Base-by-base conservation (phyloP, 148 eudicot genomes). In the Camellia lanceoleosa region DNA sequence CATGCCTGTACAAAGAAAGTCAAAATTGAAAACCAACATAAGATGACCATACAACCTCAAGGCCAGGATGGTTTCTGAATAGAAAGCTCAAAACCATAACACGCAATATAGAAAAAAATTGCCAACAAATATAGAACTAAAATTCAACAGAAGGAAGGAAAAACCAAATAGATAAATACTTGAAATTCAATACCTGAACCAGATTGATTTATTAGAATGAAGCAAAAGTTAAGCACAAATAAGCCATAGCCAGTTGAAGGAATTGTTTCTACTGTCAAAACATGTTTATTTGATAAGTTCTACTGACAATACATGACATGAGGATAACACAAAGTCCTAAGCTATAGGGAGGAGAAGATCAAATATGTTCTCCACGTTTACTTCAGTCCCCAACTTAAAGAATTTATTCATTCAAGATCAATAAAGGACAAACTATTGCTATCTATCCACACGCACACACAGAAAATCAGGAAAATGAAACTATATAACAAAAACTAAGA, bases 1-100 rank as follows among this genome's bases (percentile, higher is more conserved):
- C 94, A 92, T 41, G 98, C 93, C 94, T 88, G 75, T 46, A 47
- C 51, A 73, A 52, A 15, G 58, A 10, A 60, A 14, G 16, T 20
- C 65, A 4, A 12, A 41, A 20, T 42, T 42, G 60, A 77, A 65
- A 59, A 14, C 44, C 41, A 7, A 14, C 9, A 8, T 16, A 8
- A 77, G 0, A 15, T 54, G 38, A 41, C 4, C 71, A 54, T 23
- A 41, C 16, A 68, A 1, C 59, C 30, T 49, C 71, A 20, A 51
- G 46, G 8, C 44, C 71, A 54, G 43, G 19, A 75, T 49, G 44
- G 71, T 41, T 30, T 23, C 38, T 61, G 19, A 47, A 46, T 9
- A 10, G 16, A 58, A 74, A 49, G 8, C 30, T 38, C 42, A n/a
- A 56, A 19, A 56, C 20, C 47, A 56, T 23, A 51, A 7, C 3